These are phyloP conservation scores for Chlorella sp. DNA, from an alignment of 139 green algal genomes.

Conservation along the genomic window DNA sequence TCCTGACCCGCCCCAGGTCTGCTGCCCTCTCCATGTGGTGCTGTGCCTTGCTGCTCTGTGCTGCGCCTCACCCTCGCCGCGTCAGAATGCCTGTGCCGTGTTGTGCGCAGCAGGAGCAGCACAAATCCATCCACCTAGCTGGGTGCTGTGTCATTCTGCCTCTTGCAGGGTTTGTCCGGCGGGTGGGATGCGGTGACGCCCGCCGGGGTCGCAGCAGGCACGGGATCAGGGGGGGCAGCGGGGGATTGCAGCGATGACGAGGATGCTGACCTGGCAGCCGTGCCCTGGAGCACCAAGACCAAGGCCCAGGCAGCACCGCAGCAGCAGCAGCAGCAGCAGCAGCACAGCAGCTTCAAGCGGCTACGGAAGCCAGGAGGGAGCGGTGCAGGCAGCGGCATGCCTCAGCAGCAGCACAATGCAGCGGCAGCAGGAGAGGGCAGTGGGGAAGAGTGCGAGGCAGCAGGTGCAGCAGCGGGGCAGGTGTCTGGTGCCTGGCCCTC, in stretches of 20 bases:
- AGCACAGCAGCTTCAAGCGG: neutral
- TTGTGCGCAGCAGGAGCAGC: too few species aligned
- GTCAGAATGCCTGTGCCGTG: too few species aligned
- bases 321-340: neutral
- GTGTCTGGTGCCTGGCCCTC: neutral
- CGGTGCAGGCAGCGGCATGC: neutral
- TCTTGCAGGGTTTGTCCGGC: neutral
- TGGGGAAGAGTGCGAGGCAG: too few species aligned
- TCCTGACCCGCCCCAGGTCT: too few species aligned
- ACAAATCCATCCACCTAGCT: too few species aligned
- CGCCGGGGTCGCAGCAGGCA: neutral
- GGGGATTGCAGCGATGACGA: neutral
- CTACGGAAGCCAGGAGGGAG: neutral
- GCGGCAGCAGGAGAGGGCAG: neutral
- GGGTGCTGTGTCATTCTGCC: too few species aligned
- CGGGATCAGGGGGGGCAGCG: neutral
- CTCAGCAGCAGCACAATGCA: neutral
- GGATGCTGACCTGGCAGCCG: neutral
- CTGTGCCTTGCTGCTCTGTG: too few species aligned
- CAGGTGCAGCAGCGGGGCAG: too few species aligned
- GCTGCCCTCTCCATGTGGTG: too few species aligned
- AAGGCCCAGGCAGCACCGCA: neutral
- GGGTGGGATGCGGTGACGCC: neutral
- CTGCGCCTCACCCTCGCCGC: too few species aligned
- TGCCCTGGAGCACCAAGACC: constrained; percentile 1